These are phyloP conservation scores for Trichoderma breve DNA, from an alignment of 2,329 filamentous ascomycete species.

Conservation along the genomic window DNA sequence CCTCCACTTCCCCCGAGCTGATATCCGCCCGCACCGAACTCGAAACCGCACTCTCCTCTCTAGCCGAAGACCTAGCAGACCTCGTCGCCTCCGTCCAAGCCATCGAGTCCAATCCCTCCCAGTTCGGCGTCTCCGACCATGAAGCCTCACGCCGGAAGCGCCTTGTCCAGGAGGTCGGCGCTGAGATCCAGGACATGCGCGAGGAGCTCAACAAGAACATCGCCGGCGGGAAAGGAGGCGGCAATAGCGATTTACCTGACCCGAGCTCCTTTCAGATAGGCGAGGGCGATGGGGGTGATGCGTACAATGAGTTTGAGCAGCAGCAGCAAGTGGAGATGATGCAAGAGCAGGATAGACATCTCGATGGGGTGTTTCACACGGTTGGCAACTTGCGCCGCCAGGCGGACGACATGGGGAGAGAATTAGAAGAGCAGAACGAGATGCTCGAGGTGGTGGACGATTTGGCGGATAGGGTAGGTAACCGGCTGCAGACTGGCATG, in stretches of 20 bases:
- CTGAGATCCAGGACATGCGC: slow-evolving; percentile 86
- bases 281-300: slow-evolving; percentile 51
- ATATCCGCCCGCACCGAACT: slow-evolving; percentile 73
- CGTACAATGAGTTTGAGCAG: slow-evolving; percentile 82
- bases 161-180: slow-evolving; percentile 84
- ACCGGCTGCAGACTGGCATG: slow-evolving; percentile 80
- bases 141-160: slow-evolving; percentile 79
- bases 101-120: slow-evolving; percentile 81
- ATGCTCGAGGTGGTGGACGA: slow-evolving; percentile 84
- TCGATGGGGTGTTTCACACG: slow-evolving; percentile 89
- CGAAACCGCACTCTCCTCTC: slow-evolving; percentile 60
- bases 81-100: slow-evolving; percentile 83
- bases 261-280: slow-evolving; percentile 58
- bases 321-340: slow-evolving; percentile 89
- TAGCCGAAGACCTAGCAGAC: slow-evolving; percentile 83
- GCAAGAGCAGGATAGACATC: slow-evolving; percentile 88
- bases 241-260: slow-evolving; percentile 47
- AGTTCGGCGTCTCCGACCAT: slow-evolving; percentile 78
- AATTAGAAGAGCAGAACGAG: slow-evolving; percentile 90
- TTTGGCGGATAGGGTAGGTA: slow-evolving; percentile 82
- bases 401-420: slow-evolving; percentile 92
- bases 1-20: slow-evolving; percentile 76
- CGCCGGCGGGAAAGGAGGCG: slow-evolving; percentile 30
- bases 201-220: slow-evolving; percentile 69
- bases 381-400: slow-evolving; percentile 88